Conservation (phyloP, 192 early-diverging fungal species). For the Dissophora ornata region DNA sequence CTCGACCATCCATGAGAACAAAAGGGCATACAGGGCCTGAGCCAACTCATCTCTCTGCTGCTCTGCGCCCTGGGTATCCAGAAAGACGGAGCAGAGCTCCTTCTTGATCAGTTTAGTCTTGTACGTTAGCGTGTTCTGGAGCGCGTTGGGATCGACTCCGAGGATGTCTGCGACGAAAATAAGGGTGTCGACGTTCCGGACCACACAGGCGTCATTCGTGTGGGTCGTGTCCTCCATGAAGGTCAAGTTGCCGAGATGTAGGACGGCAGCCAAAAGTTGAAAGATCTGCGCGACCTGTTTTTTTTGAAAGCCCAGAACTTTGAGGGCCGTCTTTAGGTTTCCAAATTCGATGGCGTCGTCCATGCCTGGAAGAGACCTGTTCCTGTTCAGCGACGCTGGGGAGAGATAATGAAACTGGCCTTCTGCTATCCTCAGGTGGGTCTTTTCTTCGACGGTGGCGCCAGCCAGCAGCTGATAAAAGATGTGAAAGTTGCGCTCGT, state of each 20-base stretch:
- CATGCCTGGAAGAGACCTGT: conserved; percentile 53
- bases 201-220: conserved; percentile 77
- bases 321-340: conserved; percentile 83
- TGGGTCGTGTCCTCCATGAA: conserved; percentile 76
- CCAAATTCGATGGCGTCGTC: conserved; percentile 73
- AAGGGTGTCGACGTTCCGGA: conserved; percentile 81
- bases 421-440: conserved; percentile 78
- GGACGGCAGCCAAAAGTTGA: conserved; percentile 83
- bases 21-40: conserved; percentile 81
- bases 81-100: conserved; percentile 84
- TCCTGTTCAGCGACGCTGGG: conserved; percentile 67
- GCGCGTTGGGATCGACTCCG: conserved; percentile 74
- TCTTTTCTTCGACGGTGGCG: conserved; percentile 78
- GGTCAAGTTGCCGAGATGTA: conserved; percentile 89
- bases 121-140: conserved; percentile 84
- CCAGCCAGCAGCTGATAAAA: conserved; percentile 96
- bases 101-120: conserved; percentile 85
- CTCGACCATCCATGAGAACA: conserved; percentile 89
- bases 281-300: conserved; percentile 88
- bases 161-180: conserved; percentile 85
- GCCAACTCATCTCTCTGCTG: conserved; percentile 79
- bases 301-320: conserved; percentile 84
- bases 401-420: conserved; percentile 67
- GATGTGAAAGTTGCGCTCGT: conserved; percentile 93
- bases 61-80: conserved; percentile 77